phyloP scores from a whole-genome alignment of 2,329 filamentous ascomycete species.

The Phialophora expanda region DNA sequence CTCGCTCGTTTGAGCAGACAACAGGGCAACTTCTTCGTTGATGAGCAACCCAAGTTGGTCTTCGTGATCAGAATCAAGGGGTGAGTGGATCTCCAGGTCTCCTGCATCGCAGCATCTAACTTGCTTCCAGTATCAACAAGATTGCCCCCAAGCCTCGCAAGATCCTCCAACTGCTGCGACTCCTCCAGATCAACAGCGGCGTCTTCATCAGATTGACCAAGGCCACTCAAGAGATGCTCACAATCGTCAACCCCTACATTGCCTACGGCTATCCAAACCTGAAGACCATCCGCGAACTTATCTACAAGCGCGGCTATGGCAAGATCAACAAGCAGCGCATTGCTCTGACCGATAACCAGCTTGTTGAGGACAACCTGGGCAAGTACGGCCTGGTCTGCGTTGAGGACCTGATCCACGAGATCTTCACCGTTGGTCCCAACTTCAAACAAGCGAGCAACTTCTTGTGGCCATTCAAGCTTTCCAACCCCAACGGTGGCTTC shows the following conservation, averaged over 20 bases:
- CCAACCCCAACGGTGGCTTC: constrained; percentile 98
- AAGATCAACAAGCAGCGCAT: constrained; percentile 99
- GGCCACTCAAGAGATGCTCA: constrained; percentile 96
- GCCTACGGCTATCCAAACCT: constrained; percentile 99
- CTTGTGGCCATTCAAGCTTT: constrained; percentile 99
- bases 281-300: constrained; percentile 97
- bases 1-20: constrained; percentile 87
- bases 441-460: constrained; percentile 99
- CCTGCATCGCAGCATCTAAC: constrained; percentile 22
- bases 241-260: constrained; percentile 98
- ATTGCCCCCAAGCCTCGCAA: constrained; percentile 99
- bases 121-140: constrained; percentile 92
- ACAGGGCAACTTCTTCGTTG: constrained; percentile 91
- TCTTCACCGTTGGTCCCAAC: constrained; percentile 98
- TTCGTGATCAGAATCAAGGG: constrained; percentile 99
- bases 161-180: constrained; percentile 98
- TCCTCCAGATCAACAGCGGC: constrained; percentile 99
- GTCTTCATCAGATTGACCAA: constrained; percentile 98
- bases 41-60: constrained; percentile 92
- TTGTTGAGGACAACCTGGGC: constrained; percentile 95
- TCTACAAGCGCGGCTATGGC: constrained; percentile 99
- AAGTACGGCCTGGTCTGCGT: constrained; percentile 99
- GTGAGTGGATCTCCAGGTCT: constrained; percentile 53
- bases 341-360: constrained; percentile 93
- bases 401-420: constrained; percentile 99